Base-by-base conservation (phyloP, 75 land plant genomes). In the Isoetes taiwanensis region DNA sequence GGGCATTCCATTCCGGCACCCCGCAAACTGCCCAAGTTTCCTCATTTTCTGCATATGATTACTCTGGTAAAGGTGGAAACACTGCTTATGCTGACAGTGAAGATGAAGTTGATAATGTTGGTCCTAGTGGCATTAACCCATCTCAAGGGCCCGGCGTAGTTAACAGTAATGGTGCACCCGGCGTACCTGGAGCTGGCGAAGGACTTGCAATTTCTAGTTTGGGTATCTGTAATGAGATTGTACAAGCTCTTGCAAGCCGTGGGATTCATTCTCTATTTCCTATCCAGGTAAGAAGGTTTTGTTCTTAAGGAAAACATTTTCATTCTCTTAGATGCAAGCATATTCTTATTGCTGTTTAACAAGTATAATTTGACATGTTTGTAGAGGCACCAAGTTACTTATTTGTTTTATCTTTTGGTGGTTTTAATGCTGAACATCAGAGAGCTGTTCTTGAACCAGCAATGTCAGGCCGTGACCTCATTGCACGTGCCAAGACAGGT, bases 221-320 rank as follows among this genome's bases (percentile, higher is more conserved):
- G 2, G 81, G 72, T 9, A 59, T 91, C 46, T 78, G 80, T 2
- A 29, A 38, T 30, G 57, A 55, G 30, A 77, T 91, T 12, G 89
- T 81, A 0, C 72, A 78, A 2, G 30, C 85, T 2, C 79, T 91
- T n/a, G 54, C 62, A 27, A 78, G 76, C 32, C 73, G 95, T 1
- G 97, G 85, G 19, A 91, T 91, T 56, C 77, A 78, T 8, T 73
- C 77, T n/a, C 78, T 91, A 26, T 91, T 91, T 54, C 97, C 97
- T 16, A 91, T 91, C 62, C 97, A 91, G 78, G 97, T 84, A 26
- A 9, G 12, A 29, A 34, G 38, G 12, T 34, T 2, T 10, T 11
- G 19, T 54, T 25, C 8, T 54, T 43, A 2, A 20, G 61, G 27
- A 10, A 37, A 37, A 14, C 39, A 10, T 14, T 14, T 14, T 14